phyloP scores from a whole-genome alignment of 2,329 filamentous ascomycete genomes.

The Colletotrichum filicis region DNA sequence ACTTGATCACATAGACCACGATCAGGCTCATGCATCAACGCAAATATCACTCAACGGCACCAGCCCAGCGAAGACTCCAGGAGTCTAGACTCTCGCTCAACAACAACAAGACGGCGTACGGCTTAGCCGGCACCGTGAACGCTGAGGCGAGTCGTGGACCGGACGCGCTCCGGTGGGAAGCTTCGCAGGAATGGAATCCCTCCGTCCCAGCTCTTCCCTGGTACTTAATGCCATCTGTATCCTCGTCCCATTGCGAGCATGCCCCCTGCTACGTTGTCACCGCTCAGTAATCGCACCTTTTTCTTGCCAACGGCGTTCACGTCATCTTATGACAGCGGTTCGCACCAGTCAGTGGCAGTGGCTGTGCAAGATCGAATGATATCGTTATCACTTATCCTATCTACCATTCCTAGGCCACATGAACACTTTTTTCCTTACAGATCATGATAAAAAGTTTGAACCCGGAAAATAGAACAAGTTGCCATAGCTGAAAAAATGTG shows the following conservation, averaged over 20 bases:
- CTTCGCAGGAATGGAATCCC: neutral
- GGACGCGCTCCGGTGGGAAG: neutral
- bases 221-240: constrained; percentile 5
- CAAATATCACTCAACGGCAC: no score
- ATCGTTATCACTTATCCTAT: neutral
- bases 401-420: neutral
- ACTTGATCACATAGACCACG: constrained; percentile 7
- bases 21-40: neutral
- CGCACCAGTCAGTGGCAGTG: neutral
- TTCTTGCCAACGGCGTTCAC: neutral
- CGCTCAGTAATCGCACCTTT: neutral
- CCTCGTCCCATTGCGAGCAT: neutral
- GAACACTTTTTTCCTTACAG: neutral
- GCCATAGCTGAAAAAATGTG: constrained; percentile 18
- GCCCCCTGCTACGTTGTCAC: neutral
- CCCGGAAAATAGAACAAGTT: neutral
- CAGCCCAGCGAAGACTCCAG: neutral
- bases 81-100: neutral
- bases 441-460: neutral
- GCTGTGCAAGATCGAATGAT: neutral
- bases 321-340: neutral
- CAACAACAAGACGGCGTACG: neutral
- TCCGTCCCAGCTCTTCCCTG: neutral
- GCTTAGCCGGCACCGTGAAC: neutral
- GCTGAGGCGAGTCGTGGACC: neutral